Evolutionary conservation across 352 stramenopile genomes (phyloP).

Genomic region (Globisporangium irregulare): DNA sequence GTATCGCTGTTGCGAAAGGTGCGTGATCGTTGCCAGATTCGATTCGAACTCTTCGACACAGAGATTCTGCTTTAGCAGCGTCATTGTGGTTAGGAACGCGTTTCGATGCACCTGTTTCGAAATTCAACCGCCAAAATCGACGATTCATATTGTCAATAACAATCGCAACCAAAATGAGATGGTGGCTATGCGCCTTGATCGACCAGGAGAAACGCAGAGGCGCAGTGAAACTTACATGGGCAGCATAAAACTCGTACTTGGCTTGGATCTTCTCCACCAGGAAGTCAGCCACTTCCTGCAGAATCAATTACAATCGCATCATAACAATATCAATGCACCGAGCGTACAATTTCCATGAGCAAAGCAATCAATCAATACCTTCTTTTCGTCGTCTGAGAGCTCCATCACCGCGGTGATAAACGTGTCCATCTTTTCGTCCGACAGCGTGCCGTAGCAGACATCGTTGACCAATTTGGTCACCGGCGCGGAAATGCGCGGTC

Average conservation of each 20-base stretch:
- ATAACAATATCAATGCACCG: background rate
- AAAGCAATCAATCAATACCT: slow-evolving; percentile 29
- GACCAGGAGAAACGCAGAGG: slow-evolving; percentile 5
- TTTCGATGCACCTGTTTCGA: slow-evolving; percentile 67
- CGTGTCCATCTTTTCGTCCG: slow-evolving; percentile 65
- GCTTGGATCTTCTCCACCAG: slow-evolving; percentile 84
- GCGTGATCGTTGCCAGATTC: slow-evolving; percentile 76
- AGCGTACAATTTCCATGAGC: background rate
- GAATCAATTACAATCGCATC: background rate
- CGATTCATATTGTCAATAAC: background rate
- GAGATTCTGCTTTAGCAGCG: slow-evolving; percentile 75
- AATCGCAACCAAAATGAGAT: background rate
- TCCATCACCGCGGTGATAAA: slow-evolving; percentile 74
- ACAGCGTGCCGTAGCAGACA: slow-evolving; percentile 74
- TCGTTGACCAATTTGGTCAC: slow-evolving; percentile 84
- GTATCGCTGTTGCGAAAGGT: slow-evolving; percentile 80
- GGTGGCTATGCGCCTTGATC: background rate
- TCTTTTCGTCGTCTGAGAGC: slow-evolving; percentile 60
- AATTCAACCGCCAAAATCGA: background rate
- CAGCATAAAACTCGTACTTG: slow-evolving; percentile 81
- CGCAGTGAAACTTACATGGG: slow-evolving; percentile 36
- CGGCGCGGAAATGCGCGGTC: slow-evolving; percentile 48
- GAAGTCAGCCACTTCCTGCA: slow-evolving; percentile 69
- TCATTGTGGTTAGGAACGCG: slow-evolving; percentile 63
- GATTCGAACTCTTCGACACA: slow-evolving; percentile 76